These are phyloP conservation scores for Camillea tinctor DNA, from an alignment of 2,329 filamentous ascomycete species.

Conservation along the genomic window DNA sequence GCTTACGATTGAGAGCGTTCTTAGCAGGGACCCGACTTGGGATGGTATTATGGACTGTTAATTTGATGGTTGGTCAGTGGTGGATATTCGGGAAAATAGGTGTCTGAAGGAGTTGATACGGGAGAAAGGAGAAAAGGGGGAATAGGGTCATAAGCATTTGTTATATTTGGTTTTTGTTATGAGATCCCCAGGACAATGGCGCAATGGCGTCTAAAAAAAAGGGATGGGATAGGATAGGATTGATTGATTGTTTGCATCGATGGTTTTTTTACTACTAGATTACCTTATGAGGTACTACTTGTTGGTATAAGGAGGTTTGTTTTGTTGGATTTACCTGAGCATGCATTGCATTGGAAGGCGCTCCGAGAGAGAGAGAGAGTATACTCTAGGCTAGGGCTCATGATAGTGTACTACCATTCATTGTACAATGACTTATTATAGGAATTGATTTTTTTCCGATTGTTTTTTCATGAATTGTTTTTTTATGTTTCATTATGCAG, in stretches of 20 bases:
- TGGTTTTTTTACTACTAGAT: too few relatives aligned
- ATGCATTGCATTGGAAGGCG: slow-evolving; percentile 9
- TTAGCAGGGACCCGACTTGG: slow-evolving; percentile 33
- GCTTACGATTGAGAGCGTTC: slow-evolving; percentile 58
- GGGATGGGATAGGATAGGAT: slow-evolving; percentile 5
- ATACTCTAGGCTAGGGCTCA: too few relatives aligned
- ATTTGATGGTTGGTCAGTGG: slow-evolving; percentile 5
- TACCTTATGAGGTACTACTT: too few relatives aligned
- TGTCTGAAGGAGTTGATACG: too few relatives aligned
- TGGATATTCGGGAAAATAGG: background rate
- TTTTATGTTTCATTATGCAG: too few relatives aligned
- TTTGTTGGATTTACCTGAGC: background rate
- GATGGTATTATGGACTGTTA: slow-evolving; percentile 28
- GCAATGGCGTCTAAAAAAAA: slow-evolving; percentile 11
- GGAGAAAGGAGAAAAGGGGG: too few relatives aligned
- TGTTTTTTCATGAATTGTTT: background rate
- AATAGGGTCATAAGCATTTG: slow-evolving; percentile 2
- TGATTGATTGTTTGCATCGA: too few relatives aligned
- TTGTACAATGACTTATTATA: background rate
- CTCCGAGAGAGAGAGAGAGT: slow-evolving; percentile 2
- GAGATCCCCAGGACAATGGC: slow-evolving; percentile 15
- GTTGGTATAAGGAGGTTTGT: slow-evolving; percentile 4
- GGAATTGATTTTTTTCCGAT: background rate
- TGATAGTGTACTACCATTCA: background rate
- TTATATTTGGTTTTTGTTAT: slow-evolving; percentile 7